Evolutionary conservation across 2,329 filamentous ascomycete species (phyloP), one percentile per base, ranked within the genome.

Genomic region (Byssochlamys sp.): DNA sequence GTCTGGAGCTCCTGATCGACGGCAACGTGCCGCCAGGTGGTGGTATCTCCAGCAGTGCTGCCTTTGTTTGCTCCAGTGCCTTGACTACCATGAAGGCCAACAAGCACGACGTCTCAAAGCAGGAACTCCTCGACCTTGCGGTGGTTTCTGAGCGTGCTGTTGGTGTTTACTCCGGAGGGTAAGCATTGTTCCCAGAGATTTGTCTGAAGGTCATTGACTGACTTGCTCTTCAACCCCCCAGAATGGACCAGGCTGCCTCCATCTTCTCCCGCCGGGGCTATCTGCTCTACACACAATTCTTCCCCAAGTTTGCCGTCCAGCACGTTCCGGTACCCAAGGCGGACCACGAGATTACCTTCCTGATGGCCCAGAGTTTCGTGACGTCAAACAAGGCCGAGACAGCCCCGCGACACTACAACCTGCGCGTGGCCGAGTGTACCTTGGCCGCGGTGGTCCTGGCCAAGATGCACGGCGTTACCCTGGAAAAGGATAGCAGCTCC

Each of bases 241-340:
- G 91, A 57, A 97, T 99, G 94, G 94, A 99, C 69, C 94, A 99
- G 77, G 87, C 91, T 12, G 94, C 94, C 33, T 97, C 92, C 0
- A 92, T 99, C 62, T 94, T 99, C 75, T 92, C 91, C 0, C 82
- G 90, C 66, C 85, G 86, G 63, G 91, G 90, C 54, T 89, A 88
- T 45, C 91, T 94, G 9, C 83, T 96, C 50, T 91, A 95, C 70
- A 92, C 96, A 59, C 89, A 87, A 9, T 99, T 99, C 77, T 85
- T 85, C 62, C 94, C 94, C 2, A 80, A 78, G 19, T 86, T 99
- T 55, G 80, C 82, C 26, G 90, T 88, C 31, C 82, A 84, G 56
- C 87, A 91, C 52, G 85, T 97, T 60, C 82, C 86, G 48, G 90
- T 99, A 71, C 92, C 92, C 12, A 81, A 84, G 57, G 89, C 91